Evolutionary conservation across 768 basidiomycete species (phyloP).

Genomic region (Naganishia antarctica): DNA sequence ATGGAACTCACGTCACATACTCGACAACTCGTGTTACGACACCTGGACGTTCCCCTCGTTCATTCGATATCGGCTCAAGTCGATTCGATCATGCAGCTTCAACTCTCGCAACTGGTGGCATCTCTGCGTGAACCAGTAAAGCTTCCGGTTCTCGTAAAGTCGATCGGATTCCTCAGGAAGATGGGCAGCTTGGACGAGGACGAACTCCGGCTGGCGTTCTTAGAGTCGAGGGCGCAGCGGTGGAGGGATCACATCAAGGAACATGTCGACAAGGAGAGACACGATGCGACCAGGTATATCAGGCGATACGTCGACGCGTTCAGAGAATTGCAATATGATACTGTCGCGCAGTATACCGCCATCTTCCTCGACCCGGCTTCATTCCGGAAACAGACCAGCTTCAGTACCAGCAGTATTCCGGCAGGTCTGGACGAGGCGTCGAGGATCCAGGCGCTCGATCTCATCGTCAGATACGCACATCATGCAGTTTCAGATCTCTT

Average conservation of each 20-base stretch:
- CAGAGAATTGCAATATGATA: conserved; percentile 87
- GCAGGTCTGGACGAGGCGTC: conserved; percentile 13
- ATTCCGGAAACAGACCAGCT: not conserved
- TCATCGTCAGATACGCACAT: conserved; percentile 61
- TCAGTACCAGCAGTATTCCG: not conserved
- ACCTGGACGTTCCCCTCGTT: conserved; percentile 52
- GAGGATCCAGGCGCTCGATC: conserved; percentile 28
- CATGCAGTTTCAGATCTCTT: conserved; percentile 42
- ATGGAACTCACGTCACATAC: conserved; percentile 77
- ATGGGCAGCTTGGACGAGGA: conserved; percentile 68
- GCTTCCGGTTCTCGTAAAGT: conserved; percentile 82
- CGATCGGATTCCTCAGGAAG: conserved; percentile 76
- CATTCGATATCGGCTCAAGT: conserved; percentile 58
- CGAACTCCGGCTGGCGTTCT: conserved; percentile 79
- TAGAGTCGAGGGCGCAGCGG: conserved; percentile 66
- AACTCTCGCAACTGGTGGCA: conserved; percentile 71
- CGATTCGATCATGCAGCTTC: conserved; percentile 49
- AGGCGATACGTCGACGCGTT: conserved; percentile 84
- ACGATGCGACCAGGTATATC: conserved; percentile 70
- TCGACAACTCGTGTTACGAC: conserved; percentile 53
- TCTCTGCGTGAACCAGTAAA: conserved; percentile 80
- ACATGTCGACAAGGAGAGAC: conserved; percentile 57
- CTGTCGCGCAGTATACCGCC: conserved; percentile 79
- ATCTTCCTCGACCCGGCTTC: conserved; percentile 66
- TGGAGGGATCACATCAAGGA: conserved; percentile 56